These are phyloP conservation scores for Onygenales sp. DNA, from an alignment of 2,329 filamentous ascomycete species.

Conservation along the genomic window DNA sequence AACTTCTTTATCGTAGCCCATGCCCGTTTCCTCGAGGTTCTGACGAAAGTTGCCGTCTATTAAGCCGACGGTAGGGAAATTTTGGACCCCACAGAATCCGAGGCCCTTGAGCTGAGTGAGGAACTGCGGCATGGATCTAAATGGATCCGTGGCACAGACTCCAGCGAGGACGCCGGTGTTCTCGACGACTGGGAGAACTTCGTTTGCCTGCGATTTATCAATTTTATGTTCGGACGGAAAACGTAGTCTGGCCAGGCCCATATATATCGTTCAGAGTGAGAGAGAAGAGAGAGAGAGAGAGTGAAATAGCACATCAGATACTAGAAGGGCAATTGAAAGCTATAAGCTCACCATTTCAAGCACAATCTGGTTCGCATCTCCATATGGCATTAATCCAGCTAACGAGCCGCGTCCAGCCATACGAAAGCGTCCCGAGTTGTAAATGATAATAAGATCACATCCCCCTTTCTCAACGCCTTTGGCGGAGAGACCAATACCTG, in stretches of 20 bases:
- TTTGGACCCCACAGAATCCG: constrained; percentile 62
- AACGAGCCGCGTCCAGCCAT: constrained; percentile 64
- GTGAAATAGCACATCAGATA: too few species aligned
- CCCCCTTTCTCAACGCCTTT: constrained; percentile 62
- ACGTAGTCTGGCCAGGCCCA: neutral
- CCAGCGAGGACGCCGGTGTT: constrained; percentile 59
- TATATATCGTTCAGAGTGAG: neutral
- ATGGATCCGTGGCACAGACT: constrained; percentile 62
- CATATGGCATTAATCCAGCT: constrained; percentile 62
- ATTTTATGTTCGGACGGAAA: neutral
- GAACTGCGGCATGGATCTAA: constrained; percentile 53
- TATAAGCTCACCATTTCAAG: constrained; percentile 50
- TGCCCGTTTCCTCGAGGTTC: constrained; percentile 62
- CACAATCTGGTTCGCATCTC: constrained; percentile 60
- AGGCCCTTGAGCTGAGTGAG: constrained; percentile 50
- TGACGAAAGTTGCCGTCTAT: constrained; percentile 59
- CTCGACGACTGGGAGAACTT: constrained; percentile 56
- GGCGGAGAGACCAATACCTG: constrained; percentile 59
- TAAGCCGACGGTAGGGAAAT: constrained; percentile 63
- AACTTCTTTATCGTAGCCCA: constrained; percentile 59
- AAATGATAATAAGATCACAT: constrained; percentile 61
- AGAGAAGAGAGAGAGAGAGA: too few species aligned
- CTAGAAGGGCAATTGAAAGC: neutral
- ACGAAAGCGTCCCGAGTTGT: constrained; percentile 62
- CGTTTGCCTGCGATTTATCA: constrained; percentile 39